Base-by-base conservation (phyloP, 495 filamentous ascomycete species). In the Bacidia rubella region DNA sequence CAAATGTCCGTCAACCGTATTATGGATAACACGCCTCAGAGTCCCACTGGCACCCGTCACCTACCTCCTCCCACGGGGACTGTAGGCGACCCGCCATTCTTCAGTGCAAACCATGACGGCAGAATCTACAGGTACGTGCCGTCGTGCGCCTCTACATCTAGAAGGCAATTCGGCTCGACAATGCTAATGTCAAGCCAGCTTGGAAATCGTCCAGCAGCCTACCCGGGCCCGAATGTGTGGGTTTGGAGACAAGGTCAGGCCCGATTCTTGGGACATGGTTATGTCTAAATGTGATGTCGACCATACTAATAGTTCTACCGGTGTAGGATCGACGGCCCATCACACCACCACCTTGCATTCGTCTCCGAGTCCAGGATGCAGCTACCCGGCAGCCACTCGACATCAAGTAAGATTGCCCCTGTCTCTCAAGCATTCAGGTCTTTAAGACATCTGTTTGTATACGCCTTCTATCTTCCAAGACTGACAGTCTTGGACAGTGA, bases 151-250 rank as follows among this genome's bases (percentile, higher is more conserved):
- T 22, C 11, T 47, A 39, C 11, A 25, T 25, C 41, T 29, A 43
- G 15, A 22, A 48, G 12, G 21, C 11, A 25, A 22, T 39, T 17
- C 32, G 29, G n/a, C n/a, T n/a, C 48, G 12, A 1, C 15, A 11
- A 39, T 45, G n/a, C 47, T 54, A 25, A 58, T 12, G 0, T 19
- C 24, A 12, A 9, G 39, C 11, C 15, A 62, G 60, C 29, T 74
- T 98, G 51, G 73, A 81, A 56, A 86, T 96, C 51, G 83, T 86
- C 50, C 92, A 98, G 68, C 92, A 98, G 63, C 92, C 92, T 47
- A 74, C 87, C 56, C 83, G 92, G 50, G 92, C 92, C 57, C 85
- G 92, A 47, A 98, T 98, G 92, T 98, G 92, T 72, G 92, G 92
- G 1, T 98, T 96, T 72, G 92, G 92, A 51, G 92, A 98, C 67